Percentiles rank a stretch among this genome's conserved stretches.
phyloP scores from a whole-genome alignment of 192 early-diverging fungal genomes.

The Podila verticillata region DNA sequence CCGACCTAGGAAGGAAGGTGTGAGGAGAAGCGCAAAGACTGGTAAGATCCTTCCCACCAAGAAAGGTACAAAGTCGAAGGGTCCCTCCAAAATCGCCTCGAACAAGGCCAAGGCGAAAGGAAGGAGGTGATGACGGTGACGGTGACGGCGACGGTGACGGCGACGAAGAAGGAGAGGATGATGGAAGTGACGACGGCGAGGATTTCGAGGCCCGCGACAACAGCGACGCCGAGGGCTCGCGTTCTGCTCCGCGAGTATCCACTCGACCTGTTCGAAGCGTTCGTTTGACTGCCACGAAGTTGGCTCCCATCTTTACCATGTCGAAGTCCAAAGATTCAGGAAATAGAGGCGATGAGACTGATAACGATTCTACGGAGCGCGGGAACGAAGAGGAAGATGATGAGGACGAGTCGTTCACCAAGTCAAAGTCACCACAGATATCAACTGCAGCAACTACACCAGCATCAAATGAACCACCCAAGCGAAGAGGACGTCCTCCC shows the following conservation, averaged over 20 bases:
- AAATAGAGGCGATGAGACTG: no score
- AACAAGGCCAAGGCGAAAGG: background rate
- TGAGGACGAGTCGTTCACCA: no score
- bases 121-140: background rate
- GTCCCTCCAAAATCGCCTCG: background rate
- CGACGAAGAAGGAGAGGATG: slow-evolving; percentile 4
- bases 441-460: no score
- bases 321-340: no score
- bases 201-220: background rate
- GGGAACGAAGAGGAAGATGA: no score
- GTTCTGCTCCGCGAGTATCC: background rate
- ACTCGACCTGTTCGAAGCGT: no score
- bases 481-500: no score
- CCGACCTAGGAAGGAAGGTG: slow-evolving; percentile 17
- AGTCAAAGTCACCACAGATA: no score
- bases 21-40: slow-evolving; percentile 5
- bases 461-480: no score
- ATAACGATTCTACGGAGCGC: no score
- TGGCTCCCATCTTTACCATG: no score
- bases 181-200: background rate
- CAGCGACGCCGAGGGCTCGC: background rate
- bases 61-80: background rate
- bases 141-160: slow-evolving; percentile 2
- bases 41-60: background rate
- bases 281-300: no score